These are phyloP conservation scores for Hamigera avellanea DNA, from an alignment of 495 filamentous ascomycete genomes.

Conservation along the genomic window DNA sequence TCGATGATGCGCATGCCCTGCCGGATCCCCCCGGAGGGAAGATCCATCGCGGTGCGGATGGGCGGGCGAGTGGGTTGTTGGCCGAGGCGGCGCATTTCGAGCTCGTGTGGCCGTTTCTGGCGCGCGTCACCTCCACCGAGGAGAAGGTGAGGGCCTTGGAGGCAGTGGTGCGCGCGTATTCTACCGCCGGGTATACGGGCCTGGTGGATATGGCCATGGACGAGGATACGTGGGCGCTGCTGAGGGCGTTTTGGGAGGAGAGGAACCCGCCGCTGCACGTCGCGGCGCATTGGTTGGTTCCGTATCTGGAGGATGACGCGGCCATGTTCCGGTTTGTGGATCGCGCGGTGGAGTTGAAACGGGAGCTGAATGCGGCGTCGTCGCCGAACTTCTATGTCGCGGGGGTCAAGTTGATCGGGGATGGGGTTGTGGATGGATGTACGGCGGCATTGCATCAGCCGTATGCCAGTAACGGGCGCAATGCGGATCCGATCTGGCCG, in stretches of 20 bases:
- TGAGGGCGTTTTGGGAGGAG: slow-evolving; percentile 34
- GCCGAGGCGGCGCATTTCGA: slow-evolving; percentile 44
- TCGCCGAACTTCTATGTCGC: slow-evolving; percentile 44
- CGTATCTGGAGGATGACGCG: slow-evolving; percentile 25
- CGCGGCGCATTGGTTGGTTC: slow-evolving; percentile 53
- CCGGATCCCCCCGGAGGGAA: slow-evolving; percentile 43
- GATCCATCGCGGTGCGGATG: slow-evolving; percentile 41
- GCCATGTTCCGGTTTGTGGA: slow-evolving; percentile 44
- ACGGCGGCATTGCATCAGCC: slow-evolving; percentile 51
- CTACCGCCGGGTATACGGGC: slow-evolving; percentile 47
- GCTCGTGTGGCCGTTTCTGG: slow-evolving; percentile 48
- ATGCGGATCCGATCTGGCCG: slow-evolving; percentile 45
- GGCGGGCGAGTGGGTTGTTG: slow-evolving; percentile 42
- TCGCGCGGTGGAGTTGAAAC: slow-evolving; percentile 43
- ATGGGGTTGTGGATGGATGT: slow-evolving; percentile 56
- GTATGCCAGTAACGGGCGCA: slow-evolving; percentile 31
- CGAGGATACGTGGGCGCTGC: slow-evolving; percentile 44
- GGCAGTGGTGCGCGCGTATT: slow-evolving; percentile 39
- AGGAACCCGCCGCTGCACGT: slow-evolving; percentile 42
- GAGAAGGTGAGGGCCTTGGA: slow-evolving; percentile 41
- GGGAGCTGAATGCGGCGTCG: slow-evolving; percentile 30
- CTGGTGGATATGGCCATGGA: slow-evolving; percentile 65
- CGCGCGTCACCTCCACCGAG: slow-evolving; percentile 34
- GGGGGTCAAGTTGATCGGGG: slow-evolving; percentile 60
- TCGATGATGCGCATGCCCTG: slow-evolving; percentile 31